Base-by-base conservation (phyloP, 139 green algal species). In the Chlorella sp. region DNA sequence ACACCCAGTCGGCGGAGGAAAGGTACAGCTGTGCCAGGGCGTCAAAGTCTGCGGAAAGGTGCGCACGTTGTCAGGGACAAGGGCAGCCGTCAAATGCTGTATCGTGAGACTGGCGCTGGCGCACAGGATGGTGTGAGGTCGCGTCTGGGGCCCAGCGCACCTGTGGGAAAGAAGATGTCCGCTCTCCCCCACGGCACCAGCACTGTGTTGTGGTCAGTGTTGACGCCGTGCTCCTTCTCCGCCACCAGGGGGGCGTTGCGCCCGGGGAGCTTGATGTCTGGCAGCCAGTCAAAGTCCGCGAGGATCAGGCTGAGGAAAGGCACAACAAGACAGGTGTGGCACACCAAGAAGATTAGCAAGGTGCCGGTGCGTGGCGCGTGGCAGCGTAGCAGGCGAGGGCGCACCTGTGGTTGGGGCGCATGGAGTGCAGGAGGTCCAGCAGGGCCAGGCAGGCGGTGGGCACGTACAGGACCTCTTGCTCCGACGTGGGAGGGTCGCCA, bases 131-230 rank as follows among this genome's bases (percentile, higher is more conserved):
- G n/a, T n/a, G n/a, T n/a, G n/a, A n/a, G n/a, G n/a, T n/a, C n/a
- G n/a, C n/a, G n/a, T n/a, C n/a, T n/a, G n/a, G n/a, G n/a, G n/a
- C n/a, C 17, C 10, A 55, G 2, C 66, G 26, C 49, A 72, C 67
- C 67, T 49, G 90, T 95, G 0, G 92, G 92, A 76, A 97, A 97
- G 80, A 97, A 97, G 30, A 97, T 94, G 77, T 97, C 92, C 10
- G 85, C 82, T 14, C 33, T 70, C 4, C 85, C 85, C 80, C 80
- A 86, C 20, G 80, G 85, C 42, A 88, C 80, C 2, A 85, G 60
- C 20, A 88, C 24, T 0, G 74, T 83, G 62, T 80, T 67, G 51
- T 90, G 80, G 65, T 88, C 85, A 3, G 74, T 78, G 5, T 87
- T 91, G 24, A 62, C 63, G 10, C 90, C 90, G 24, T 73, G 75